Percentiles rank a stretch among this genome's conserved stretches.
These are phyloP conservation scores for Fagopyrum homotropicum DNA, from an alignment of 148 eudicot genomes.

Conservation along the genomic window DNA sequence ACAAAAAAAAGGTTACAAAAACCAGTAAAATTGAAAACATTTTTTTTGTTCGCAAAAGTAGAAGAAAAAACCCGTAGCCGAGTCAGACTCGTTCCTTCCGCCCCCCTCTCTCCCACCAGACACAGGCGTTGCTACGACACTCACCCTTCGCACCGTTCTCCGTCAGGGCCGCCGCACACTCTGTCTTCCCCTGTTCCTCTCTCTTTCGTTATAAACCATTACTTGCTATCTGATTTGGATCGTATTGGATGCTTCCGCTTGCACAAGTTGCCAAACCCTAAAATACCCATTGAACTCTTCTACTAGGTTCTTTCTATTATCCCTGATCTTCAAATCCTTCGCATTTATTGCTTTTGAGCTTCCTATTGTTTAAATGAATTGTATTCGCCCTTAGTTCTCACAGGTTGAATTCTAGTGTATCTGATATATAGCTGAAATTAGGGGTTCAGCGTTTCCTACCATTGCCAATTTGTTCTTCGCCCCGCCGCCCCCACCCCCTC, in stretches of 20 bases:
- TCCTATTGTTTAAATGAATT: background rate
- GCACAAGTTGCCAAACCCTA: slow-evolving; percentile 1
- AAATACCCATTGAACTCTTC: background rate
- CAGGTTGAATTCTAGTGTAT: background rate
- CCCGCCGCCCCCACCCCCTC: no score
- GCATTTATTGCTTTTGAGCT: background rate
- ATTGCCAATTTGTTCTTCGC: background rate
- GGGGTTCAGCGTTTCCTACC: background rate
- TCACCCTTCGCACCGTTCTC: background rate
- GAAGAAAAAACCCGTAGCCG: no score
- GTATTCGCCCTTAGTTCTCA: background rate
- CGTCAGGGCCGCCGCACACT: background rate
- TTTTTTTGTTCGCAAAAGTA: no score
- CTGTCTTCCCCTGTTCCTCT: background rate
- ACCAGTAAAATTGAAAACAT: no score
- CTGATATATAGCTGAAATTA: background rate
- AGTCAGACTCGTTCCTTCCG: no score
- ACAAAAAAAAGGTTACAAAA: no score
- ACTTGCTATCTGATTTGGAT: no score
- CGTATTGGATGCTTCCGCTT: background rate
- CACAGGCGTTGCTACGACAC: background rate
- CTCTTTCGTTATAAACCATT: background rate
- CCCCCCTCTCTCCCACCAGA: background rate
- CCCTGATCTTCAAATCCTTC: background rate
- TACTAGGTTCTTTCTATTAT: background rate